These are phyloP conservation scores for Arabidopsis hybrid DNA, from an alignment of 441 rosid species.

Conservation along the genomic window DNA sequence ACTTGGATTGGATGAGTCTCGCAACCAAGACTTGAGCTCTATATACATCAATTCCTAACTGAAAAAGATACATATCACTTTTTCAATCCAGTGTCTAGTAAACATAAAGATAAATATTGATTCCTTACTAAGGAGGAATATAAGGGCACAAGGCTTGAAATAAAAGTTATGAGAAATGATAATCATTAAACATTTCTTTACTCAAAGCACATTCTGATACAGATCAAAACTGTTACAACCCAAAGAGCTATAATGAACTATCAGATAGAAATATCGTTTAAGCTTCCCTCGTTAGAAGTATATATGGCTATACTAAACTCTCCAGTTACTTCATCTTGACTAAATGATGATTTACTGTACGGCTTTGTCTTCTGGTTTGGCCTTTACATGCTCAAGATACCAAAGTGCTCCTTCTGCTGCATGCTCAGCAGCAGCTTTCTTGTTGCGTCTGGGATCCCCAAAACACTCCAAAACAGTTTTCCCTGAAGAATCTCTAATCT, in stretches of 20 bases:
- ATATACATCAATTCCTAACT: too few species aligned
- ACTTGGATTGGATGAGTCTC: too few species aligned
- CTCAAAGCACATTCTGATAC: background rate
- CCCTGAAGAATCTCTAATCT: conserved; percentile 43
- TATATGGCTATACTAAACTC: background rate
- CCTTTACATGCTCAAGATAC: conserved; percentile 56
- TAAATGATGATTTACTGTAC: conserved; percentile 2
- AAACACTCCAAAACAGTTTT: conserved; percentile 54
- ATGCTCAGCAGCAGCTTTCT: conserved; percentile 71
- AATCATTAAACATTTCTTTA: background rate
- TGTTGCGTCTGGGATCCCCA: conserved; percentile 51
- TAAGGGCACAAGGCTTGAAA: background rate
- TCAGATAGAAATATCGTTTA: background rate
- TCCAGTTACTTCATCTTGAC: background rate
- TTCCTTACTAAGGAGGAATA: background rate
- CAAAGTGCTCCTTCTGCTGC: conserved; percentile 78
- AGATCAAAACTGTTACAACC: conserved; percentile 14
- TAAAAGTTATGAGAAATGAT: background rate
- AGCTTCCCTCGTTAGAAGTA: background rate
- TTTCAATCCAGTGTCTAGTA: background rate
- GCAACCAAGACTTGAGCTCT: background rate
- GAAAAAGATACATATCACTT: background rate
- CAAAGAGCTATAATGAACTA: background rate
- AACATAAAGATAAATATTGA: background rate
- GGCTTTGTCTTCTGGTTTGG: conserved; percentile 2